Conservation (phyloP, 768 basidiomycete genomes). For the Lactifluus pinguis region DNA sequence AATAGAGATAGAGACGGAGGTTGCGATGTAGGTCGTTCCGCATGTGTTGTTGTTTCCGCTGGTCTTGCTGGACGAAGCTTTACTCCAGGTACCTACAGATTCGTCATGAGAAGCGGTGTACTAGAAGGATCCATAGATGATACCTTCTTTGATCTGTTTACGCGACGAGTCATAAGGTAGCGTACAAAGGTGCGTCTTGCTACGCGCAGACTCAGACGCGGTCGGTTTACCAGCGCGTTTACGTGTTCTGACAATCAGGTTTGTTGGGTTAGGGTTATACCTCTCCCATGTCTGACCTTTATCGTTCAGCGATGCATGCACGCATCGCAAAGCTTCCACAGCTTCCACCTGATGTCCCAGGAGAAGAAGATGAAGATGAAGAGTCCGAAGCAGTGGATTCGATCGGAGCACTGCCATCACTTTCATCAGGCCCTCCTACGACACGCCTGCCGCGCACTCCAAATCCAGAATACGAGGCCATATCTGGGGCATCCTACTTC, state of each 20-base stretch:
- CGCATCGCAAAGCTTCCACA: constrained; percentile 67
- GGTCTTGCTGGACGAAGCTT: constrained; percentile 61
- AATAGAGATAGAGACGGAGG: constrained; percentile 34
- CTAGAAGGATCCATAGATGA: neutral
- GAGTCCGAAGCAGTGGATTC: constrained; percentile 48
- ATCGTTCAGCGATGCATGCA: constrained; percentile 69
- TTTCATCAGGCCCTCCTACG: constrained; percentile 56
- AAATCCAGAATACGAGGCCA: constrained; percentile 60
- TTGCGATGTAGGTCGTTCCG: constrained; percentile 24
- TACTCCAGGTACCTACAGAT: constrained; percentile 65
- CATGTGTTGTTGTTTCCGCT: constrained; percentile 18
- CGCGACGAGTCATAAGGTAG: constrained; percentile 30
- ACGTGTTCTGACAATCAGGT: neutral
- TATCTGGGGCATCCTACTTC: constrained; percentile 75
- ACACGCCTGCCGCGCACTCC: constrained; percentile 36
- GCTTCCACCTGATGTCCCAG: constrained; percentile 26
- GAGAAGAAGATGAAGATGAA: constrained; percentile 39
- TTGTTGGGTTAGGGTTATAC: constrained; percentile 7
- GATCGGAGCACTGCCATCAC: constrained; percentile 51
- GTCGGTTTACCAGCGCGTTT: neutral
- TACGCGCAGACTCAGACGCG: neutral
- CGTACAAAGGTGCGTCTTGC: neutral
- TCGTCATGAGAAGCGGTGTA: neutral
- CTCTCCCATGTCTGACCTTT: constrained; percentile 55
- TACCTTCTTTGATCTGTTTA: constrained; percentile 63